phyloP scores from a whole-genome alignment of 306 rosid genomes.

The Begonia peltatifolia region DNA sequence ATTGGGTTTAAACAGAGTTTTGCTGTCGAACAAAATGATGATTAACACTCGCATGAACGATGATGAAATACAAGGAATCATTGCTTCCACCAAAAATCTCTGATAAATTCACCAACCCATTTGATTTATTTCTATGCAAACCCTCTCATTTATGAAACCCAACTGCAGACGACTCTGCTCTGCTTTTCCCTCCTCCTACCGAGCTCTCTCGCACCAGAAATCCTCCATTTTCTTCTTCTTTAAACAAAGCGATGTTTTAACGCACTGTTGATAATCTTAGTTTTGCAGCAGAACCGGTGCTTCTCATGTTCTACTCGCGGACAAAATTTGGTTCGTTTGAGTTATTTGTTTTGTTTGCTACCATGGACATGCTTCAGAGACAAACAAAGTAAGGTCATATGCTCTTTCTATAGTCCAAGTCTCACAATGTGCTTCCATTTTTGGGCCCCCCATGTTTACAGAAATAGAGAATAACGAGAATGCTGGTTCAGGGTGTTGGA shows the following conservation, averaged over 20 bases:
- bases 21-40: background rate
- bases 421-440: background rate
- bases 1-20: background rate
- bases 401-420: slow-evolving; percentile 10
- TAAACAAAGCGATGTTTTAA: background rate
- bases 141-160: slow-evolving; percentile 37
- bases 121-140: slow-evolving; percentile 13
- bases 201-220: slow-evolving; percentile 1
- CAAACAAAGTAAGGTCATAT: slow-evolving; percentile 40
- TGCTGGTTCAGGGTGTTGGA: slow-evolving; percentile 16
- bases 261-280: too few species aligned
- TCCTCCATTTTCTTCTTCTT: background rate
- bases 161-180: slow-evolving; percentile 11
- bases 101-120: slow-evolving; percentile 42
- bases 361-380: slow-evolving; percentile 15
- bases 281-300: slow-evolving; percentile 11
- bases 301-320: slow-evolving; percentile 18
- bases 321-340: slow-evolving; percentile 28
- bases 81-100: slow-evolving; percentile 32
- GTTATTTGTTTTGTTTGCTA: slow-evolving; percentile 28
- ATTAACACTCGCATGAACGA: too few species aligned
- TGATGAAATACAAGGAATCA: background rate
- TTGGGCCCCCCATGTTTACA: slow-evolving; percentile 3
- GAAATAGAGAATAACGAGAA: slow-evolving; percentile 8
- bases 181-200: slow-evolving; percentile 2